Evolutionary conservation across 164 flowering plant genomes (phyloP).

Genomic region (Annona cherimola): DNA sequence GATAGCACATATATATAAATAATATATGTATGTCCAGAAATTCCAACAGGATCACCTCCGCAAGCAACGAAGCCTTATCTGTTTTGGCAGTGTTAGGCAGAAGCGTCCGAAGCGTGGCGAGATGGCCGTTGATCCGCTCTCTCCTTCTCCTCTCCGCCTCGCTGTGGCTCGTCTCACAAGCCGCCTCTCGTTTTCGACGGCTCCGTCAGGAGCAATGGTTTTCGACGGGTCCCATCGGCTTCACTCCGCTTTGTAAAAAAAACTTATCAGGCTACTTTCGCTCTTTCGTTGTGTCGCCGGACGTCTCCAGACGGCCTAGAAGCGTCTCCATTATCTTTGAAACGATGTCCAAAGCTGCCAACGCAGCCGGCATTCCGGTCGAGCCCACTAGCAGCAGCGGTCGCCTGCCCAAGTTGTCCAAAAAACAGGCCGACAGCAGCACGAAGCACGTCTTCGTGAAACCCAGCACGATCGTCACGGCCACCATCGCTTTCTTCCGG

Average conservation of each 20-base stretch:
- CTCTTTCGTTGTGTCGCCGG: too few relatives aligned
- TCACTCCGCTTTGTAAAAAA: too few relatives aligned
- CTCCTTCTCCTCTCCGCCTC: constrained; percentile 68
- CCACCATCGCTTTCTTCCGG: constrained; percentile 27
- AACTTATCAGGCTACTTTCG: too few relatives aligned
- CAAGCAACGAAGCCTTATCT: too few relatives aligned
- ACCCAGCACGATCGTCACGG: constrained; percentile 70
- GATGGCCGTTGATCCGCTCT: constrained; percentile 61
- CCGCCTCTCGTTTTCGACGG: constrained; percentile 38
- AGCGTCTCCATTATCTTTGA: constrained; percentile 38
- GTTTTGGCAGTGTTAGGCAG: constrained; percentile 55
- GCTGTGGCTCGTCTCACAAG: constrained; percentile 56
- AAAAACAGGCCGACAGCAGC: constrained; percentile 46
- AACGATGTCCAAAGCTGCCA: constrained; percentile 48
- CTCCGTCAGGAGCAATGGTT: constrained; percentile 22
- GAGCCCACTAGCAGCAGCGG: constrained; percentile 65
- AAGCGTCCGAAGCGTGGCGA: constrained; percentile 49
- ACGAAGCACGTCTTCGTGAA: constrained; percentile 54
- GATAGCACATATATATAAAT: too few relatives aligned
- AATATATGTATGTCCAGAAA: too few relatives aligned
- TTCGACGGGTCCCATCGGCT: constrained; percentile 36
- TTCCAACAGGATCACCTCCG: too few relatives aligned
- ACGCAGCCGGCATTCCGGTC: constrained; percentile 47
- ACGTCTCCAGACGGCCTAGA: too few relatives aligned
- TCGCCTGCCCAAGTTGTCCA: constrained; percentile 72